phyloP scores from a whole-genome alignment of 23 red algal genomes.

The Cyanidiococcus yangmingshanensis region DNA sequence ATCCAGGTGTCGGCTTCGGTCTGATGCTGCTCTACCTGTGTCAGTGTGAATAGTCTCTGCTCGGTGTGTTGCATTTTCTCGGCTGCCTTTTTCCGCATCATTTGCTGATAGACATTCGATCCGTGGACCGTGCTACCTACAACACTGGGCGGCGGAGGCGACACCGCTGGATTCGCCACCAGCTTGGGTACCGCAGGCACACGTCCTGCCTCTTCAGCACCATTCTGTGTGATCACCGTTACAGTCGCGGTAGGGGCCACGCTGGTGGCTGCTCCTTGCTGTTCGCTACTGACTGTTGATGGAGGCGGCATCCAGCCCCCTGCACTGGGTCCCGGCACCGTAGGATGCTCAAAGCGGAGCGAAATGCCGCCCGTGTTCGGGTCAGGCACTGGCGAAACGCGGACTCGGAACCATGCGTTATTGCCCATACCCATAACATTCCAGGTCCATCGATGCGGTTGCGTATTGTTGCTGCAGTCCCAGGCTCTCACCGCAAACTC shows the following conservation, averaged over 20 bases:
- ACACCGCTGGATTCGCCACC: constrained; percentile 31
- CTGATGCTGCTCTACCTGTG: constrained; percentile 59
- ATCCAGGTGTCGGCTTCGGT: constrained; percentile 74
- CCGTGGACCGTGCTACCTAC: constrained; percentile 30
- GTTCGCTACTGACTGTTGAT: background rate
- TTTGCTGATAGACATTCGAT: constrained; percentile 37
- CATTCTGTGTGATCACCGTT: background rate
- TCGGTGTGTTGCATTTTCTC: background rate
- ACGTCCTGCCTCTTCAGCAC: background rate
- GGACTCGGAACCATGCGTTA: constrained; percentile 83
- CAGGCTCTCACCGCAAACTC: constrained; percentile 66
- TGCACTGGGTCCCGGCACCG: constrained; percentile 54
- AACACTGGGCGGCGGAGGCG: background rate
- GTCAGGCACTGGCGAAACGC: constrained; percentile 35
- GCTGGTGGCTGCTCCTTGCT: background rate
- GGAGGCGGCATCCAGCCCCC: constrained; percentile 98
- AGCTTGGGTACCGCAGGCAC: constrained; percentile 18
- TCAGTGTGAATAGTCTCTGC: background rate
- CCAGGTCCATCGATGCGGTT: constrained; percentile 82
- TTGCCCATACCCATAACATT: constrained; percentile 97
- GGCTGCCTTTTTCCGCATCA: constrained; percentile 38
- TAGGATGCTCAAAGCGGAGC: constrained; percentile 76
- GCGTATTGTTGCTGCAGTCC: constrained; percentile 86
- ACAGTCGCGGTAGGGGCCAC: constrained; percentile 20
- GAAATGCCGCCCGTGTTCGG: constrained; percentile 34